These are phyloP conservation scores for Artemisia annua DNA, from an alignment of 129 eudicot species.

Conservation along the genomic window DNA sequence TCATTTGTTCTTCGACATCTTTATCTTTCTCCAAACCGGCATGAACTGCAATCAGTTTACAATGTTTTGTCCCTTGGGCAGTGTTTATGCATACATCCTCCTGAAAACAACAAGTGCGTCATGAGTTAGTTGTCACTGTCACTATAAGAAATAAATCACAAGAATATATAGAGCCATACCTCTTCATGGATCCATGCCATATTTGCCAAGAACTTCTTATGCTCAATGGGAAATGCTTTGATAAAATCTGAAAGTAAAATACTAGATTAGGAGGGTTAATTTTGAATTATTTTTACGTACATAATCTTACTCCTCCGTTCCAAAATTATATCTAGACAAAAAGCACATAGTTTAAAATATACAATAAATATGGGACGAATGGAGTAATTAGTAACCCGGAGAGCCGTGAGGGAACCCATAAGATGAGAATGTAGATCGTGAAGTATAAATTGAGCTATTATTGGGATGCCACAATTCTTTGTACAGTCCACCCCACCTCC, in stretches of 20 bases:
- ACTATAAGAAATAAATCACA: background rate
- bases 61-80: conserved; percentile 51
- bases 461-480: conserved; percentile 49
- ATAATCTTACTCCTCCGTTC: too few relatives aligned
- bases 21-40: conserved; percentile 77
- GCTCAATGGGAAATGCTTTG: conserved; percentile 78
- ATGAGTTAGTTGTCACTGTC: background rate
- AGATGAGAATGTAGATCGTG: conserved; percentile 71
- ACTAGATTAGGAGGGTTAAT: background rate
- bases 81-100: conserved; percentile 72
- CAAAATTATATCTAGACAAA: too few relatives aligned
- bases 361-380: too few relatives aligned
- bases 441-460: conserved; percentile 74
- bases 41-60: conserved; percentile 85
- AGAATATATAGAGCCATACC: conserved; percentile 25
- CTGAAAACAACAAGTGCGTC: conserved; percentile 24
- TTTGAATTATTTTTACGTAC: too few relatives aligned
- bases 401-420: conserved; percentile 91
- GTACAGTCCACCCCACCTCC: conserved; percentile 78
- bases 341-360: too few relatives aligned
- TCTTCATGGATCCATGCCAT: conserved; percentile 95
- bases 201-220: conserved; percentile 80
- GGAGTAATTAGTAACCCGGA: conserved; percentile 23
- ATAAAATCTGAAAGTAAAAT: conserved; percentile 50
- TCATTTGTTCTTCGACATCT: conserved; percentile 62